phyloP scores from a whole-genome alignment of 371 early-diverging fungal species.

The Rhizopus microsporus region DNA sequence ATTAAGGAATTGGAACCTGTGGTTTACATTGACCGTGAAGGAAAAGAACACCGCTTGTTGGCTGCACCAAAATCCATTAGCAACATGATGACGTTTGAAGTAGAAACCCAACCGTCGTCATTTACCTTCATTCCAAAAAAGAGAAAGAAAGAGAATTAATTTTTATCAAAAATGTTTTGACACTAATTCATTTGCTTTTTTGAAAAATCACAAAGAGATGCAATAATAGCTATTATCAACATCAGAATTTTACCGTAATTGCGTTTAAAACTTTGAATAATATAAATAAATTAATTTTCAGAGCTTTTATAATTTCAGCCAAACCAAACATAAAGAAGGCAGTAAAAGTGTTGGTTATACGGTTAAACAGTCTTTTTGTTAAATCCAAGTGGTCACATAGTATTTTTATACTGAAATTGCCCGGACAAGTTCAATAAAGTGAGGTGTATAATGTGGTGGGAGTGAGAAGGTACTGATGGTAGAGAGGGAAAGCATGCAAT shows the following conservation, averaged over 20 bases:
- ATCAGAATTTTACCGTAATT: constrained; percentile 2
- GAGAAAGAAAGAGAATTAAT: constrained; percentile 3
- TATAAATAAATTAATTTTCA: constrained; percentile 1
- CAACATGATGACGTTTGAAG: constrained; percentile 12
- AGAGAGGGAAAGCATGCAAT: no score
- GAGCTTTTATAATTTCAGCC: background rate
- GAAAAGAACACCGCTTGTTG: constrained; percentile 18
- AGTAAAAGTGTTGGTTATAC: no score
- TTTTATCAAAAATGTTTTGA: constrained; percentile 5
- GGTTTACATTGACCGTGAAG: constrained; percentile 16
- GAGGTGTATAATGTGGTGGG: no score
- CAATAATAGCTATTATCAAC: background rate
- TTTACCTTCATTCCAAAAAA: constrained; percentile 6
- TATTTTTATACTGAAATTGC: no score
- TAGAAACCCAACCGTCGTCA: constrained; percentile 11
- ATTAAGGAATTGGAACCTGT: constrained; percentile 20
- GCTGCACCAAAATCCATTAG: constrained; percentile 16
- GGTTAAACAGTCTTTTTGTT: no score
- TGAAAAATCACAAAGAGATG: constrained; percentile 4
- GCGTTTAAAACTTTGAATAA: constrained; percentile 8
- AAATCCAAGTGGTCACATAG: no score
- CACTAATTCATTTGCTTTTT: constrained; percentile 4
- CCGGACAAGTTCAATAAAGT: no score
- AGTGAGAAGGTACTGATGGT: no score
- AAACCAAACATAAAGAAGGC: no score